Conservation (phyloP, 352 stramenopile species). For the Phytophthora agathidicida region DNA sequence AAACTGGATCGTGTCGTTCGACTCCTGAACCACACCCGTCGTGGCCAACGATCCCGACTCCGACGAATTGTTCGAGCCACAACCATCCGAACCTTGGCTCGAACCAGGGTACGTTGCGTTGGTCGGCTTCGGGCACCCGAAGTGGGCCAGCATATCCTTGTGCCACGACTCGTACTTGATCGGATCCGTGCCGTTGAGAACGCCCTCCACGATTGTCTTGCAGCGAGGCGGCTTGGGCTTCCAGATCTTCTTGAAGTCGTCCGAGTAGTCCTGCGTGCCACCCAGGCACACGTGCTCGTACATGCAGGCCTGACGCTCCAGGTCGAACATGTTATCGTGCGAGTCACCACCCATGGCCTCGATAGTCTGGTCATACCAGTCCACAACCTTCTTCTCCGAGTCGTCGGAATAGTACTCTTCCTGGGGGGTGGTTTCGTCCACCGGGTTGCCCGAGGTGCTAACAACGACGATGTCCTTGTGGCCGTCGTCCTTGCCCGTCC, state of each 20-base stretch:
- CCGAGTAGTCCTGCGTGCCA: conserved; percentile 47
- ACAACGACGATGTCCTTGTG: conserved; percentile 26
- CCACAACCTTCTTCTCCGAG: conserved; percentile 38
- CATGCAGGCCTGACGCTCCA: conserved; percentile 65
- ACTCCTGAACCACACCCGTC: conserved; percentile 4
- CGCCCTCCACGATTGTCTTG: conserved; percentile 53
- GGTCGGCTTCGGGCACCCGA: conserved; percentile 45
- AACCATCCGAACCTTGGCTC: conserved; percentile 2
- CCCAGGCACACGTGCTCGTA: conserved; percentile 62
- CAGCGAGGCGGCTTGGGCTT: conserved; percentile 44
- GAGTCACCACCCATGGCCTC: conserved; percentile 39
- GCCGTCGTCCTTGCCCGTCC: conserved; percentile 25
- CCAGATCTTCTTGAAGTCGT: conserved; percentile 57
- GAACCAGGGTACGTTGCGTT: conserved; percentile 16
- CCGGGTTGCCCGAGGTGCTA: conserved; percentile 6
- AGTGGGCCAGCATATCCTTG: conserved; percentile 39
- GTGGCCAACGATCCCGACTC: neutral
- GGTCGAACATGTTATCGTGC: conserved; percentile 46
- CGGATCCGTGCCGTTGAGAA: conserved; percentile 34
- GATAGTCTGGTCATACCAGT: conserved; percentile 55
- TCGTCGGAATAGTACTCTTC: conserved; percentile 35
- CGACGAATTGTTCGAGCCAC: too few species aligned
- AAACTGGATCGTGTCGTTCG: conserved; percentile 34
- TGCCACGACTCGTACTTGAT: conserved; percentile 47
- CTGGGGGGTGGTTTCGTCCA: conserved; percentile 9